Evolutionary conservation across 164 flowering plant species (phyloP).

Genomic region (Magnolia changhungtana): DNA sequence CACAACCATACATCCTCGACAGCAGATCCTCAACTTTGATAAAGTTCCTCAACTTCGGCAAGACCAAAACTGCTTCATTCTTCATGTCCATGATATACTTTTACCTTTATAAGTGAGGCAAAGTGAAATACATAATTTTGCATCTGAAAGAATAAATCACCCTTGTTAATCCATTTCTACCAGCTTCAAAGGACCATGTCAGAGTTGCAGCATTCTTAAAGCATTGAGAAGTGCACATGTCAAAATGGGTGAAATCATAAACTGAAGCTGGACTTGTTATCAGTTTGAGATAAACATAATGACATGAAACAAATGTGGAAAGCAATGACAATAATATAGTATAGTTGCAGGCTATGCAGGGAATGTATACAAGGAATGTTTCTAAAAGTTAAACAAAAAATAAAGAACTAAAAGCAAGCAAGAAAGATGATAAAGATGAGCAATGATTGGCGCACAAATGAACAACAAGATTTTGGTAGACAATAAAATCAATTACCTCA

Average conservation of each 20-base stretch:
- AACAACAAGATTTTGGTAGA: neutral
- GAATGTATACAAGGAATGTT: neutral
- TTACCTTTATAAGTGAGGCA: neutral
- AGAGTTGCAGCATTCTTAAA: neutral
- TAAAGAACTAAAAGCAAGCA: neutral
- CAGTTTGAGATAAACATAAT: too few species aligned
- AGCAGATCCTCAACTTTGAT: too few species aligned
- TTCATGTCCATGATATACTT: neutral
- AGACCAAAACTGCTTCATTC: neutral
- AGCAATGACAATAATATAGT: neutral
- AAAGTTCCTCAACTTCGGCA: too few species aligned
- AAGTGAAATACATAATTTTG: neutral
- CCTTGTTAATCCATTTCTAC: neutral
- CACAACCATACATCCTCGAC: too few species aligned
- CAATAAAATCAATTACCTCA: conserved; percentile 45
- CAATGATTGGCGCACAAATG: neutral
- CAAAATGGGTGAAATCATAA: neutral
- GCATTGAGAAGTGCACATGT: neutral
- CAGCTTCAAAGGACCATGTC: neutral
- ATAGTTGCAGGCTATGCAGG: neutral
- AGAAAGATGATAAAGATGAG: neutral
- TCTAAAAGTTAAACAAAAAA: neutral
- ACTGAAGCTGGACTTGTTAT: too few species aligned
- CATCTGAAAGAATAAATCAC: neutral
- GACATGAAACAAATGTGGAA: neutral